Evolutionary conservation across 208 protist species (phyloP), one percentile per base, ranked within the genome.

Genomic region (Trypanosoma brucei): DNA sequence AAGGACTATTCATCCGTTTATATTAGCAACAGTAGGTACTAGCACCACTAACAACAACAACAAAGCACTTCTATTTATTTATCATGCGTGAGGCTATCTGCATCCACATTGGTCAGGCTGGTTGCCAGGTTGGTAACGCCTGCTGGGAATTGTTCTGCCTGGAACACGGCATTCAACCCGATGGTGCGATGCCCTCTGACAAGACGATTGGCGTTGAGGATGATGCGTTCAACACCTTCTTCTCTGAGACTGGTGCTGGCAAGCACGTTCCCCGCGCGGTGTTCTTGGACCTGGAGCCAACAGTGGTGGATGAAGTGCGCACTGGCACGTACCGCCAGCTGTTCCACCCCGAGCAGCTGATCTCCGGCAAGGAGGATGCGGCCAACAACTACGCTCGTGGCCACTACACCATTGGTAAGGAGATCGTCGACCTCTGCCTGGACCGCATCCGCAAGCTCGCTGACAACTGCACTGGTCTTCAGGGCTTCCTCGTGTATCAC

Each of bases 401-500:
- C 69, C 97, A 99, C 78, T 99, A 99, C 92, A 99, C 97, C 44
- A 83, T 98, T 46, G 97, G 97, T 71, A 98, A 98, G 79, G 97
- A 98, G 79, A 86, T 98, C 61, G 72, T 99, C 33, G 97, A 99
- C 69, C 74, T 84, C 38, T 76, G 77, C 39, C 81, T 98, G 40
- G 97, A 99, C 70, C 72, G 84, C 55, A 98, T 99, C 78, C 85
- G 98, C 70, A 98, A 98, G 80, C 79, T 99, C 7, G 91, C 97
- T 2, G 98, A 99, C 74, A 84, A 97, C 65, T 99, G 98, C 90
- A 94, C 86, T 34, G 94, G 97, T 68, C 93, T 99, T 3, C 98
- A 99, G 85, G 98, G 98, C 71, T 99, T 99, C 93, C 67, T 98
- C 36, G 78, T 99, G 35, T 99, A 98, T 89, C 94, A 99, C 87